Base-by-base conservation (phyloP, 2,329 filamentous ascomycete species). In the Mollisiaceae sp. region DNA sequence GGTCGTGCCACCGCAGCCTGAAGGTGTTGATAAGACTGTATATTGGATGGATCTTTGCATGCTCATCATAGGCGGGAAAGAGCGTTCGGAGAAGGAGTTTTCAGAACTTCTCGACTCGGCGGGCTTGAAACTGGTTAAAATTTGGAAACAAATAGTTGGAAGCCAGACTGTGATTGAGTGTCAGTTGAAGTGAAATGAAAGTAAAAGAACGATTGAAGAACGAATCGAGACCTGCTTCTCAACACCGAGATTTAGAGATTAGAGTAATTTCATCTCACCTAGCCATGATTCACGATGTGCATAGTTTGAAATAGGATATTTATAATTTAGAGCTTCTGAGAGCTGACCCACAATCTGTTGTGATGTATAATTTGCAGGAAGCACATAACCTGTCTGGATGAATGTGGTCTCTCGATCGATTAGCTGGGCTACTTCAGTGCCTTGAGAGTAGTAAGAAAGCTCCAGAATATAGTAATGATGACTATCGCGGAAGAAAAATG, bases 1-100 rank as follows among this genome's bases (percentile, higher is more conserved):
- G 36, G 65, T 80, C 12, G 69, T 79, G 14, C 76, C 72, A 22
- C 71, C 70, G 6, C 45, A 39, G 8, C 61, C 63, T 4, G 59
- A 61, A 22, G 70, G 71, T 12, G 63, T 67, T 14, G 75, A 75
- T 41, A 72, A 74, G 36, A 66, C 62, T 20, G 76, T 75, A 0
- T 80, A 80, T 59, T 80, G 78, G 4, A 77, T 72, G 65, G 67
- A 72, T 67, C 70, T 75, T 56, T 73, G 75, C 62, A 73, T 77
- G 70, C 67, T 75, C 11, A 71, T 63, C 12, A 69, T 73, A 11
- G 70, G 73, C 50, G 74, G 75, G 32, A 76, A 76, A 41, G 74
- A 76, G 64, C 72, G 75, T 54, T 70, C 70, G 38, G 70, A 71
- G 67, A 71, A 71, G 41, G 73, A 76, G 52, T 71, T 71, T 52